These are phyloP conservation scores for Catharanthus roseus DNA, from an alignment of 257 asterid species.

Conservation along the genomic window DNA sequence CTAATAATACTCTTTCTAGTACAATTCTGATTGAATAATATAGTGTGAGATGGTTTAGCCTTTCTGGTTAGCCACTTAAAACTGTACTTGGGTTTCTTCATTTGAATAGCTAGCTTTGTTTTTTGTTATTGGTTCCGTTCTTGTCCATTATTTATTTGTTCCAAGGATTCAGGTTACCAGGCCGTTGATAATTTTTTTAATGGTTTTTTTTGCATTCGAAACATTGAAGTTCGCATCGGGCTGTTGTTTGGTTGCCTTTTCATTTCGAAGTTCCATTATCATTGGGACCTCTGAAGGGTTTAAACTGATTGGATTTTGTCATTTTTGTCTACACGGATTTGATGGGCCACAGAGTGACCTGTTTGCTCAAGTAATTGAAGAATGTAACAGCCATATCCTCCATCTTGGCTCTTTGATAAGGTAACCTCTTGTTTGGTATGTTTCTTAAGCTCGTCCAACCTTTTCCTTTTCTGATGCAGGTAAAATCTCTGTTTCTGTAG, in stretches of 20 bases:
- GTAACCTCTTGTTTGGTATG: slow-evolving; percentile 29
- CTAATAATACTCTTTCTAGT: background rate
- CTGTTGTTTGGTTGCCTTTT: background rate
- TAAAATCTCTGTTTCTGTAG: background rate
- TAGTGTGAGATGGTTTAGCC: background rate
- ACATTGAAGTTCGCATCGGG: background rate
- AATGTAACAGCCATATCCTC: slow-evolving; percentile 63
- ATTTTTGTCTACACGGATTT: background rate
- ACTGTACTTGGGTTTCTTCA: background rate
- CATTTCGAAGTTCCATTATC: background rate
- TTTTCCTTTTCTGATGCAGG: background rate
- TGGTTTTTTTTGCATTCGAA: no score
- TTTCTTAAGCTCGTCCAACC: background rate
- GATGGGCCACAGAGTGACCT: slow-evolving; percentile 48
- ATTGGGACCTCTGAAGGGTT: slow-evolving; percentile 8
- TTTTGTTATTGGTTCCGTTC: background rate
- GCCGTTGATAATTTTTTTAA: background rate
- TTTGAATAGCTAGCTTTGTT: background rate
- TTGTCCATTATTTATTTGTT: background rate
- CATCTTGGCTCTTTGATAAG: slow-evolving; percentile 70
- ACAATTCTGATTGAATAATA: no score
- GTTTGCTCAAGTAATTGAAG: slow-evolving; percentile 77
- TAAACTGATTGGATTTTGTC: slow-evolving; percentile 10
- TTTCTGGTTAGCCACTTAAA: background rate
- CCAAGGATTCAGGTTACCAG: background rate